Evolutionary conservation across 2,329 filamentous ascomycete genomes (phyloP).

Genomic region (Fusarium tuaranense): DNA sequence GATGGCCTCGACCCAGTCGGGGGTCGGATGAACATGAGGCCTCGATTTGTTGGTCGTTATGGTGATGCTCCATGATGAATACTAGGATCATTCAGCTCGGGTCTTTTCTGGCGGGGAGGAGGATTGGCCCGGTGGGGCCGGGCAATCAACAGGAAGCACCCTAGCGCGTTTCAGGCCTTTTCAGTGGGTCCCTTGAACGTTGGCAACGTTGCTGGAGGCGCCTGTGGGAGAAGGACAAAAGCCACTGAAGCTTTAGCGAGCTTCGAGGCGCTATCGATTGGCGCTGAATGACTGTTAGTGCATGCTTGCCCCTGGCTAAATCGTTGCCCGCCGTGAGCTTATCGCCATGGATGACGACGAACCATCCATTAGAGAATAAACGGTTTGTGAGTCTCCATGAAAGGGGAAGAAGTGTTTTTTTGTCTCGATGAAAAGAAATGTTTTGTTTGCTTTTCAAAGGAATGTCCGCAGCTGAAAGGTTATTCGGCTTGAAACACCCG

Average conservation of each 20-base stretch:
- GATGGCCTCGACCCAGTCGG: background rate
- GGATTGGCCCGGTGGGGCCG: constrained; percentile 1
- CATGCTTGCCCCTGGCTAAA: constrained; percentile 7
- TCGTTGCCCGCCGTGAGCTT: background rate
- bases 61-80: background rate
- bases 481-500: constrained; percentile 37
- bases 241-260: constrained; percentile 12
- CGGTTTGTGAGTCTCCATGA: background rate
- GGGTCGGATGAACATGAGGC: background rate
- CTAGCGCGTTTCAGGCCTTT: constrained; percentile 32
- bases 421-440: background rate
- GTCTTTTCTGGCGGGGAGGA: background rate
- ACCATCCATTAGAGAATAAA: background rate
- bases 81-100: background rate
- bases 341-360: background rate
- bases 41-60: background rate
- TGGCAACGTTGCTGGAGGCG: background rate
- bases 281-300: background rate
- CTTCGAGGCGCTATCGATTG: background rate
- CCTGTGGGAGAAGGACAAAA: constrained; percentile 15
- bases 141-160: constrained; percentile 7
- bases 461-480: constrained; percentile 1
- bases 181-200: constrained; percentile 8
- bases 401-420: background rate
- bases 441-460: constrained; percentile 17